A percentile compares a stretch with the other conserved stretches of the same genome.
Evolutionary conservation across 257 asterid species (phyloP).

Genomic region (Plantago major): DNA sequence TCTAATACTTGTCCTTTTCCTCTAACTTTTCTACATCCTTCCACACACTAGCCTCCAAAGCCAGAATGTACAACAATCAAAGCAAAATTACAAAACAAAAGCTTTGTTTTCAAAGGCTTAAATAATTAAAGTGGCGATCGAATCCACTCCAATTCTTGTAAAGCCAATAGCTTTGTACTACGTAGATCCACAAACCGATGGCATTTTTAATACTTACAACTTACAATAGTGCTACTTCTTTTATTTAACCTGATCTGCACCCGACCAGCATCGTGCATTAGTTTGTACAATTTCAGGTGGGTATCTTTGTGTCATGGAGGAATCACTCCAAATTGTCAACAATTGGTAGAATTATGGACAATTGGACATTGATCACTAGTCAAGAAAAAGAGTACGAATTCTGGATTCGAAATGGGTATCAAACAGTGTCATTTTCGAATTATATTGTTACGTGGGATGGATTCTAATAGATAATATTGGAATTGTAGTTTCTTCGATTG

Average conservation of each 20-base stretch:
- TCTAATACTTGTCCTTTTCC: slow-evolving; percentile 60
- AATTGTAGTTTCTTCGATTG: too few relatives aligned
- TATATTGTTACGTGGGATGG: too few relatives aligned
- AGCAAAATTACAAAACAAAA: background rate
- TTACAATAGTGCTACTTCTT: background rate
- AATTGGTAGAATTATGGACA: too few relatives aligned
- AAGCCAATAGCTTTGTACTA: background rate
- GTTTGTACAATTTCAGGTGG: background rate
- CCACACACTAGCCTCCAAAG: slow-evolving; percentile 56
- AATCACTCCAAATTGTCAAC: too few relatives aligned
- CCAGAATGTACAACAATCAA: slow-evolving; percentile 17
- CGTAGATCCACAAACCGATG: background rate
- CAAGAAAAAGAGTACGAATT: too few relatives aligned
- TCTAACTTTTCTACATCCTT: slow-evolving; percentile 18
- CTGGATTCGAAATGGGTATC: too few relatives aligned
- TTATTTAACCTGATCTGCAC: too few relatives aligned
- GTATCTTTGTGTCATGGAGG: too few relatives aligned
- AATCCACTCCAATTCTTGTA: background rate
- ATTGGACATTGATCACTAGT: too few relatives aligned
- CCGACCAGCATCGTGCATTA: background rate
- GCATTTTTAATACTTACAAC: background rate
- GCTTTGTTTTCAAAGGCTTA: slow-evolving; percentile 14
- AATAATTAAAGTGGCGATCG: slow-evolving; percentile 2
- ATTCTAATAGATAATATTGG: too few relatives aligned
- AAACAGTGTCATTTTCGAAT: too few relatives aligned